phyloP scores from a whole-genome alignment of 345 rosid genomes.

The Populus tremula region DNA sequence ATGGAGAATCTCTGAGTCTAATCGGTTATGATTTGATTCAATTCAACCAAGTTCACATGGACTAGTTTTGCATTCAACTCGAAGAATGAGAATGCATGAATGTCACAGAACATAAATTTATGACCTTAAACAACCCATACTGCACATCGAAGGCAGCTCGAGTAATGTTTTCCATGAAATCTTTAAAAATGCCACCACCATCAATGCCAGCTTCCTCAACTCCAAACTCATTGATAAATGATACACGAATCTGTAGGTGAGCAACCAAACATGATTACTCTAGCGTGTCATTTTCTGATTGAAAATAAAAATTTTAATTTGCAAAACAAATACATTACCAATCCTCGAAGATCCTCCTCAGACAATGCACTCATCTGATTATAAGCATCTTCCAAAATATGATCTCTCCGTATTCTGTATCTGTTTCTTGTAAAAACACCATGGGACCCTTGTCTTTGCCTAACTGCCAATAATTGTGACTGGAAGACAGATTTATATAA shows the following conservation, averaged over 20 bases:
- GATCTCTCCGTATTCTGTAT: conserved; percentile 92
- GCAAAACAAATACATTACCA: conserved; percentile 44
- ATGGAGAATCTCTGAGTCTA: neutral
- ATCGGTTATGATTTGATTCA: neutral
- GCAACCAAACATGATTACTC: conserved; percentile 20
- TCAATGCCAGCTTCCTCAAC: conserved; percentile 99
- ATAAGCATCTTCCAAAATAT: conserved; percentile 94
- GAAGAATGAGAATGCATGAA: neutral
- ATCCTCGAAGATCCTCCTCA: conserved; percentile 92
- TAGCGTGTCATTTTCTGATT: conserved; percentile 2
- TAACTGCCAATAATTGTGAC: conserved; percentile 70
- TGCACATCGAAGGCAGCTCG: conserved; percentile 98
- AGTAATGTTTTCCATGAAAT: conserved; percentile 97
- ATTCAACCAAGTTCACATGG: neutral
- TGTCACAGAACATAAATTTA: conserved; percentile 9
- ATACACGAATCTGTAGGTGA: conserved; percentile 76
- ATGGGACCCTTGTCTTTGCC: conserved; percentile 72
- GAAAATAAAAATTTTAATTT: conserved; percentile 7
- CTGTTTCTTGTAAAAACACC: conserved; percentile 75
- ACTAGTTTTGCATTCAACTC: neutral
- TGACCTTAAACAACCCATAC: conserved; percentile 96
- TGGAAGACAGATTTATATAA: conserved; percentile 27
- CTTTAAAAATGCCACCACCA: conserved; percentile 99
- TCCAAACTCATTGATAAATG: conserved; percentile 94
- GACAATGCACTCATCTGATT: conserved; percentile 92